Evolutionary conservation across 305 asterid species (phyloP).

Genomic region (Solanum hybrid): DNA sequence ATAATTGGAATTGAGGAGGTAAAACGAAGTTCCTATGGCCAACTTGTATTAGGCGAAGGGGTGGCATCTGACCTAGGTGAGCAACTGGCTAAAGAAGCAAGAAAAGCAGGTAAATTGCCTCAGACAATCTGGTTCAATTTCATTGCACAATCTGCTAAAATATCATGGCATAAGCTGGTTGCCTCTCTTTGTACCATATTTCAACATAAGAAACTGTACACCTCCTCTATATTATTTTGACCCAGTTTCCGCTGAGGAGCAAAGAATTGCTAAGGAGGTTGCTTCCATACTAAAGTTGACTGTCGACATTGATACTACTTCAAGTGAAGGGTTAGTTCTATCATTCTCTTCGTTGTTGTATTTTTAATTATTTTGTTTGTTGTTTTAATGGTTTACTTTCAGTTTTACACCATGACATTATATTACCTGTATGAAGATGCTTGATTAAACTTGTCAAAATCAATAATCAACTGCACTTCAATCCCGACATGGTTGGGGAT

Average conservation of each 20-base stretch:
- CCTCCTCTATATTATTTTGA: background rate
- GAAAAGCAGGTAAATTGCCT: constrained; percentile 59
- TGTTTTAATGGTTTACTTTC: background rate
- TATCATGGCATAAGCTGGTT: background rate
- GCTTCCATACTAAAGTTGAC: constrained; percentile 82
- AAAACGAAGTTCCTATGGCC: constrained; percentile 68
- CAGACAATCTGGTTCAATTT: background rate
- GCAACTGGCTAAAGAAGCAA: constrained; percentile 67
- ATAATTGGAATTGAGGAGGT: constrained; percentile 64
- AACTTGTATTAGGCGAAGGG: constrained; percentile 73
- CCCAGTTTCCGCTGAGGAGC: constrained; percentile 81
- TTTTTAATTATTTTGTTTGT: background rate
- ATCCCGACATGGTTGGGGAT: background rate
- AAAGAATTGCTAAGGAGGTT: constrained; percentile 78
- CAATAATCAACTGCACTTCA: background rate
- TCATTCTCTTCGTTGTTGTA: background rate
- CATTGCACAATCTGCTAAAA: background rate
- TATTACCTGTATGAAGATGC: background rate
- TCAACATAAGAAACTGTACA: background rate
- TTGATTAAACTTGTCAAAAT: background rate
- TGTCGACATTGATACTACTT: constrained; percentile 57
- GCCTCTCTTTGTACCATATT: background rate
- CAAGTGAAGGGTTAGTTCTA: constrained; percentile 62
- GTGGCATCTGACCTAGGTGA: constrained; percentile 75
- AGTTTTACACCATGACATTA: background rate